A percentile compares a stretch with the other conserved stretches of the same genome.
phyloP scores from a whole-genome alignment of 1,139 yeast genomes.

The Geotrichum fermentans region DNA sequence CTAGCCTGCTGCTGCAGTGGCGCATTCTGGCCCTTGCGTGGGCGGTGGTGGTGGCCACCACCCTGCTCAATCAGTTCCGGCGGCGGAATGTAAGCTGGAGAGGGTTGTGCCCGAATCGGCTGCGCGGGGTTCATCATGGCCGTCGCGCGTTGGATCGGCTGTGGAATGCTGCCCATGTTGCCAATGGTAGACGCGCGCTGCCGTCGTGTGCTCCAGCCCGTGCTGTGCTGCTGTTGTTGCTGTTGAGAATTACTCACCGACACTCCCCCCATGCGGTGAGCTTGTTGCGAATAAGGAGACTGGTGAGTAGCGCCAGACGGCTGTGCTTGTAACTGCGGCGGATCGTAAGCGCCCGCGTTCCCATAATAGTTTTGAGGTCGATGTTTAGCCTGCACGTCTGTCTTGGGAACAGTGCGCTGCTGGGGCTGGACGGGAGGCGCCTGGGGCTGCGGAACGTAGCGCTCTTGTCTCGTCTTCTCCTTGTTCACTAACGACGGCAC shows the following conservation, averaged over 20 bases:
- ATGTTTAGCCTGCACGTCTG: slow-evolving; percentile 3
- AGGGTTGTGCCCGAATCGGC: slow-evolving; percentile 39
- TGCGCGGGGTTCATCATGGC: slow-evolving; percentile 40
- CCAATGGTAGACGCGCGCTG: slow-evolving; percentile 42
- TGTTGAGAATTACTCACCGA: neutral
- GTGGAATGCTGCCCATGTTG: slow-evolving; percentile 40
- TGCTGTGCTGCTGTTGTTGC: slow-evolving; percentile 1
- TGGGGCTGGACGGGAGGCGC: slow-evolving; percentile 2
- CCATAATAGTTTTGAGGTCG: slow-evolving; percentile 4
- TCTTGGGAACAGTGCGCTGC: neutral
- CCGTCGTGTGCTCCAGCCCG: slow-evolving; percentile 28
- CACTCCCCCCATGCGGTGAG: too few relatives aligned
- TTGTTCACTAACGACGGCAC: slow-evolving; percentile 28
- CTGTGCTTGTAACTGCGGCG: neutral
- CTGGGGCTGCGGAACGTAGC: neutral
- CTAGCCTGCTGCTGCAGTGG: slow-evolving; percentile 9
- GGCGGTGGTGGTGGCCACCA: slow-evolving; percentile 5
- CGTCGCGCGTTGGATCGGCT: slow-evolving; percentile 42
- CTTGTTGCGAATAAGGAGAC: neutral
- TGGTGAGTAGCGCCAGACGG: neutral
- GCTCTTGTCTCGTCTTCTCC: slow-evolving; percentile 12
- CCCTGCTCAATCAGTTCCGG: slow-evolving; percentile 31
- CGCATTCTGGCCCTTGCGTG: slow-evolving; percentile 6
- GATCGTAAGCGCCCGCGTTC: neutral
- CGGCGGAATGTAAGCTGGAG: slow-evolving; percentile 43